Evolutionary conservation across 2,329 filamentous ascomycete genomes (phyloP).

Genomic region (Cyphellophora europaea): DNA sequence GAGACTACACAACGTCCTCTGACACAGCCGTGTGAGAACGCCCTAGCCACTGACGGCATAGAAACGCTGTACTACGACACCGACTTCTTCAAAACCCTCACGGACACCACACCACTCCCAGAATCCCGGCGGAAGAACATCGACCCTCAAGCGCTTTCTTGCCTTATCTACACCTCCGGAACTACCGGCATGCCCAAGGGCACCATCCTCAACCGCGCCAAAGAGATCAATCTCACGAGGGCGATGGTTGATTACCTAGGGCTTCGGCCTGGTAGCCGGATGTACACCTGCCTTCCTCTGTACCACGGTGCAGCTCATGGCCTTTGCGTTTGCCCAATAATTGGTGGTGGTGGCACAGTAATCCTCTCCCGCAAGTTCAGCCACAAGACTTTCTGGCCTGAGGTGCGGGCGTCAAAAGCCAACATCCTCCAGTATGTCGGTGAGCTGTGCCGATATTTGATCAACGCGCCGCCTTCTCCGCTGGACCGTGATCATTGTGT

Average conservation of each 20-base stretch:
- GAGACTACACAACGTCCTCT: conserved; percentile 46
- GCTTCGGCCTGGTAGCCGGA: conserved; percentile 42
- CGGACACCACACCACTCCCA: conserved; percentile 42
- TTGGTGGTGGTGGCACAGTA: conserved; percentile 42
- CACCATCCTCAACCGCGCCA: conserved; percentile 30
- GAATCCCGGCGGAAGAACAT: conserved; percentile 47
- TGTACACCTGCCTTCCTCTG: conserved; percentile 68
- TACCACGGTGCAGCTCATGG: conserved; percentile 64
- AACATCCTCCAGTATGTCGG: conserved; percentile 51
- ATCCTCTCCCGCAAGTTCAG: conserved; percentile 28
- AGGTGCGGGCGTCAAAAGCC: conserved; percentile 27
- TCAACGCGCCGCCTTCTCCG: conserved; percentile 32
- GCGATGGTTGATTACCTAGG: conserved; percentile 23
- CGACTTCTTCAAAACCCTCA: conserved; percentile 34
- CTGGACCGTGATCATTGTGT: conserved; percentile 36
- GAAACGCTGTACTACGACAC: conserved; percentile 44
- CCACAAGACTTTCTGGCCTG: conserved; percentile 19
- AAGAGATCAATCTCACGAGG: conserved; percentile 18
- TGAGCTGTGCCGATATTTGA: conserved; percentile 40
- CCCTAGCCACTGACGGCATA: conserved; percentile 46
- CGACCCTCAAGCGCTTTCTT: conserved; percentile 45
- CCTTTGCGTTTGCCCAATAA: conserved; percentile 33
- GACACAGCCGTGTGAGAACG: conserved; percentile 36
- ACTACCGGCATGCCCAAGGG: conserved; percentile 66
- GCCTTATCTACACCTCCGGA: conserved; percentile 67